These are phyloP conservation scores for Pseudopediastrum boryanum DNA, from an alignment of 139 green algal genomes.

Conservation along the genomic window DNA sequence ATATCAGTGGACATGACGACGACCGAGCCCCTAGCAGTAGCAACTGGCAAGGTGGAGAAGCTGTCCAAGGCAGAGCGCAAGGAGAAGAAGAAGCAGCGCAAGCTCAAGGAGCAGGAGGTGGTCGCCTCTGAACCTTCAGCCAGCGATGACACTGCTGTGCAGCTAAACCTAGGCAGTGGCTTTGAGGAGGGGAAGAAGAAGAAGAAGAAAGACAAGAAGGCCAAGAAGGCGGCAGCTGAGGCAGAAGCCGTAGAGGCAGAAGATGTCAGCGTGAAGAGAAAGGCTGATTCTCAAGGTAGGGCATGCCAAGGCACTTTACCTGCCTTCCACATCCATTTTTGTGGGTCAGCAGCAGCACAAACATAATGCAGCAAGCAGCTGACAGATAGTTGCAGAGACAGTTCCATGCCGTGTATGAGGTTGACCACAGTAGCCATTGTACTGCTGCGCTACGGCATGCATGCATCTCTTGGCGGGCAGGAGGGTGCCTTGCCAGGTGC, in stretches of 20 bases:
- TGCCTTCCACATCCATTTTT: neutral
- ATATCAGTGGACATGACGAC: too few relatives aligned
- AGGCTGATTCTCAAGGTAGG: conserved; percentile 1
- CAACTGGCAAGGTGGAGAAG: conserved; percentile 30
- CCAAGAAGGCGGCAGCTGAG: too few relatives aligned
- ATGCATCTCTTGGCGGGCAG: too few relatives aligned
- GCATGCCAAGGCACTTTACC: conserved; percentile 6
- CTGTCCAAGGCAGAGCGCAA: conserved; percentile 35
- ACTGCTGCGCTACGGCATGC: too few relatives aligned
- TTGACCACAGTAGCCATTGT: too few relatives aligned
- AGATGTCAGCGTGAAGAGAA: too few relatives aligned
- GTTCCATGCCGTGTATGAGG: too few relatives aligned
- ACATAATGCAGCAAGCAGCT: conserved; percentile 15
- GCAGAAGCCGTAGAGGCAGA: too few relatives aligned
- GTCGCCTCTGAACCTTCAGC: neutral
- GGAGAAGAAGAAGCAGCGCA: conserved; percentile 14
- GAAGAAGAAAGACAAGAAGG: conserved; percentile 32
- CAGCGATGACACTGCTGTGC: neutral
- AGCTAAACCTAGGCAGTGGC: neutral
- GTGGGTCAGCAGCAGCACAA: conserved; percentile 28
- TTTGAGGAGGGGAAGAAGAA: conserved; percentile 12
- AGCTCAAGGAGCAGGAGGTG: conserved; percentile 38
- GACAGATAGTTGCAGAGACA: neutral
- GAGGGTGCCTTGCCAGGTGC: conserved; percentile 28
- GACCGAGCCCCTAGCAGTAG: too few relatives aligned